Conservation (phyloP, 768 basidiomycete species). For the Tephrocybe sp. region DNA sequence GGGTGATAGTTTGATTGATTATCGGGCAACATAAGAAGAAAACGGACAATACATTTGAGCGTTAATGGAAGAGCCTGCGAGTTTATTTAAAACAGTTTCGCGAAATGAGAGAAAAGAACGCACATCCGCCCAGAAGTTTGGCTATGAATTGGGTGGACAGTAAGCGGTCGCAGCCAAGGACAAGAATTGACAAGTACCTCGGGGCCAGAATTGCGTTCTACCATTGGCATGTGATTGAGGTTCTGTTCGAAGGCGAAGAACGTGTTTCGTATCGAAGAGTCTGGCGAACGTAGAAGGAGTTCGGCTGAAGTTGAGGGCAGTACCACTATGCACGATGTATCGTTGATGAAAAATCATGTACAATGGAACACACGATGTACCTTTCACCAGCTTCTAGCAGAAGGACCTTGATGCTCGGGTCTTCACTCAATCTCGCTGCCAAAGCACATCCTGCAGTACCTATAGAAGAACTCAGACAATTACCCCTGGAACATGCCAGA, state of each 20-base stretch:
- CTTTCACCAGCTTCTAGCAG: slow-evolving; percentile 62
- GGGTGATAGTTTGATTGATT: neutral
- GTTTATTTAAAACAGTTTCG: neutral
- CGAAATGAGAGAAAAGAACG: slow-evolving; percentile 22
- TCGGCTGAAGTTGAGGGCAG: slow-evolving; percentile 34
- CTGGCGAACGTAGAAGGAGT: slow-evolving; percentile 39
- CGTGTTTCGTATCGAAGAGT: slow-evolving; percentile 44
- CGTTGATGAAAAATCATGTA: neutral
- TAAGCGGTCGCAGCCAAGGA: neutral
- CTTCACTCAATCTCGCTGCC: slow-evolving; percentile 57
- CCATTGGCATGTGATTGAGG: slow-evolving; percentile 50
- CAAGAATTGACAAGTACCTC: slow-evolving; percentile 43
- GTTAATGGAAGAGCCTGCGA: slow-evolving; percentile 64
- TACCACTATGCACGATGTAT: slow-evolving; percentile 36
- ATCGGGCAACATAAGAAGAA: neutral
- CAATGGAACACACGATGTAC: slow-evolving; percentile 27
- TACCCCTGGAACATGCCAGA: neutral
- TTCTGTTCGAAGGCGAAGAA: slow-evolving; percentile 53
- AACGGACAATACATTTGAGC: slow-evolving; percentile 43
- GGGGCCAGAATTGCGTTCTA: slow-evolving; percentile 55
- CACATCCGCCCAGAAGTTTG: slow-evolving; percentile 71
- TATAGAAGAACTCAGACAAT: slow-evolving; percentile 15
- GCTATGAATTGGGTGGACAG: slow-evolving; percentile 30
- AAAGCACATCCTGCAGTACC: slow-evolving; percentile 63
- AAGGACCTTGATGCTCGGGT: slow-evolving; percentile 49